Evolutionary conservation across 345 rosid species (phyloP), one percentile per base, ranked within the genome.

Genomic region (Populus euphratica): DNA sequence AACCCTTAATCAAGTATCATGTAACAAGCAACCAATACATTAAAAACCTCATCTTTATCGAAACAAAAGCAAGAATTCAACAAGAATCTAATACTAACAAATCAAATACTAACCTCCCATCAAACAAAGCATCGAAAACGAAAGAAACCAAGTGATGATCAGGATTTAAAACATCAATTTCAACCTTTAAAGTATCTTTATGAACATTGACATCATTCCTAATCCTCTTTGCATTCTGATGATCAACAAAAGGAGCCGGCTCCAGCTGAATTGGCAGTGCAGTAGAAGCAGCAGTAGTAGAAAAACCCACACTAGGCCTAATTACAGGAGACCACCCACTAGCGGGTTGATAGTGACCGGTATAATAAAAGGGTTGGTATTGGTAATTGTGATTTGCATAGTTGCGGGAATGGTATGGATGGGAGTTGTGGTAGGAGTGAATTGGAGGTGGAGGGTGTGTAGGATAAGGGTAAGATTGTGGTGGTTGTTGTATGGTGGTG

Each of bases 131-230:
- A 82, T 94, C 97, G 73, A 91, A 95, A 78, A 91, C 86, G 82
- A 95, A 95, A 80, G 99, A 93, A 64, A 95, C 92, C 81, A 95
- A 83, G 81, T 85, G 85, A 66, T 75, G 86, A 83, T 89, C 92
- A 68, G 98, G 97, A 82, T 89, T 87, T 25, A 77, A 78, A 82
- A 88, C 89, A 73, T 95, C 99, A 44, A 85, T 79, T 78, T 73
- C 90, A 27, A 95, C 78, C 87, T 77, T 83, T 84, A 93, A 85
- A 21, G 98, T 91, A 75, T 87, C 94, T 82, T 93, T 95, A 59
- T 90, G 94, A 71, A 95, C 95, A 83, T 94, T 94, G 64, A 95
- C 98, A 74, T 90, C 94, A 76, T 91, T 95, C 83, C 90, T 90
- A 65, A 95, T 93, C 85, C 93, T 95, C 93, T 91, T 93, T 0